Evolutionary conservation across 2,329 filamentous ascomycete species (phyloP).

Genomic region (Thelonectria rubi): DNA sequence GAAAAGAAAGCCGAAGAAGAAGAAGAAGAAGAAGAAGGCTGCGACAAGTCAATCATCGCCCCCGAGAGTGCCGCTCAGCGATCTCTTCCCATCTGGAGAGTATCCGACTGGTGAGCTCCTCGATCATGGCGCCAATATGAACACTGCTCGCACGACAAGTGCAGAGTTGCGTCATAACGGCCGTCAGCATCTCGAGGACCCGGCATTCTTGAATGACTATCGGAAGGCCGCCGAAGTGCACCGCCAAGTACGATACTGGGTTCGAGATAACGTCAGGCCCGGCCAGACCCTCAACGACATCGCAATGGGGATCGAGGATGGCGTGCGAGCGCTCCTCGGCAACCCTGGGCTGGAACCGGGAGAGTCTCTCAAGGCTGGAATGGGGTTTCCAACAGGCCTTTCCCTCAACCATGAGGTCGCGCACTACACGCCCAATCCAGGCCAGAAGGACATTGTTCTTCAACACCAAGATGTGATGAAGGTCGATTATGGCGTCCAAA

Average conservation of each 20-base stretch:
- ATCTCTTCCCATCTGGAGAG: conserved; percentile 42
- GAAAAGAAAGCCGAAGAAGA: conserved; percentile 38
- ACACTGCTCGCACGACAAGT: conserved; percentile 37
- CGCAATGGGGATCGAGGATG: conserved; percentile 82
- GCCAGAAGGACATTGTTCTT: conserved; percentile 74
- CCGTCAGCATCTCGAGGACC: conserved; percentile 42
- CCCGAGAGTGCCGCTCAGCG: conserved; percentile 45
- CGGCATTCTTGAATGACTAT: conserved; percentile 75
- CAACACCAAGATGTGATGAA: conserved; percentile 78
- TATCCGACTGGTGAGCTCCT: conserved; percentile 45
- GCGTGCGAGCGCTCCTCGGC: conserved; percentile 76
- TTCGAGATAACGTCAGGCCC: conserved; percentile 79
- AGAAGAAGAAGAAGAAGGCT: conserved; percentile 37
- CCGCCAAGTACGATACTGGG: conserved; percentile 82
- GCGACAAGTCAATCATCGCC: conserved; percentile 44
- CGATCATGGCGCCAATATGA: conserved; percentile 34
- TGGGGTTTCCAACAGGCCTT: conserved; percentile 85
- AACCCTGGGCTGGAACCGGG: conserved; percentile 79
- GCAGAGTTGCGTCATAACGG: conserved; percentile 39
- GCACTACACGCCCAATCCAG: conserved; percentile 84
- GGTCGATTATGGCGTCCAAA: conserved; percentile 79
- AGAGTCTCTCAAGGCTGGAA: conserved; percentile 76
- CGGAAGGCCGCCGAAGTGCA: conserved; percentile 82
- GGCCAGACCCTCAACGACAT: conserved; percentile 80
- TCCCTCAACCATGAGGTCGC: conserved; percentile 83